Evolutionary conservation across 257 asterid genomes (phyloP).

Genomic region (Craterostigma plantagineum): DNA sequence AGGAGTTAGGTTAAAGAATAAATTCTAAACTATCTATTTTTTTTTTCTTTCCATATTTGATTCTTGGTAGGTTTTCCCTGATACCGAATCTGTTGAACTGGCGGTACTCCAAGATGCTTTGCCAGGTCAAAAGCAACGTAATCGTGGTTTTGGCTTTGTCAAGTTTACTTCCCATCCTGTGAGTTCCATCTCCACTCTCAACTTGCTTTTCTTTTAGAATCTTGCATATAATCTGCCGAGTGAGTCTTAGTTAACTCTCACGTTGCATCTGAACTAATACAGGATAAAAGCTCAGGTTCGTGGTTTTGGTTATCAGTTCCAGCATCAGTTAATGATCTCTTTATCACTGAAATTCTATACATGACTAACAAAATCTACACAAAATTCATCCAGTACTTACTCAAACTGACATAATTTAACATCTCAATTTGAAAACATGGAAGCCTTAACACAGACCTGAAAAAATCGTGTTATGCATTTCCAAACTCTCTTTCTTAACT

Average conservation of each 20-base stretch:
- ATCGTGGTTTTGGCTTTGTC: slow-evolving; percentile 89
- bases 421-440: too few relatives aligned
- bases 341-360: slow-evolving; percentile 15
- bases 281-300: slow-evolving; percentile 80
- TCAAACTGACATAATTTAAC: slow-evolving; percentile 7
- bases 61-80: slow-evolving; percentile 51
- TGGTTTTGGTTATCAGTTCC: slow-evolving; percentile 76
- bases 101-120: slow-evolving; percentile 28
- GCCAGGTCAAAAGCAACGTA: slow-evolving; percentile 43
- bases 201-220: slow-evolving; percentile 8
- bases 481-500: too few relatives aligned
- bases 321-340: slow-evolving; percentile 37
- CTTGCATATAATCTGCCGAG: slow-evolving; percentile 9
- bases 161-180: slow-evolving; percentile 78
- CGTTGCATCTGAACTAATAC: slow-evolving; percentile 61
- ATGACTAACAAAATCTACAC: slow-evolving; percentile 9
- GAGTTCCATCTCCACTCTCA: slow-evolving; percentile 19
- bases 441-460: too few relatives aligned
- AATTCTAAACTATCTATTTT: slow-evolving; percentile 8
- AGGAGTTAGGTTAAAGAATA: background rate
- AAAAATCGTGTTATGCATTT: too few relatives aligned
- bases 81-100: slow-evolving; percentile 60
- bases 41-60: slow-evolving; percentile 7
- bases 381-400: slow-evolving; percentile 6
- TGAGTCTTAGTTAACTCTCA: slow-evolving; percentile 30